These are phyloP conservation scores for Tillandsia leiboldiana DNA, from an alignment of 176 grass and related monocot species.

Conservation along the genomic window DNA sequence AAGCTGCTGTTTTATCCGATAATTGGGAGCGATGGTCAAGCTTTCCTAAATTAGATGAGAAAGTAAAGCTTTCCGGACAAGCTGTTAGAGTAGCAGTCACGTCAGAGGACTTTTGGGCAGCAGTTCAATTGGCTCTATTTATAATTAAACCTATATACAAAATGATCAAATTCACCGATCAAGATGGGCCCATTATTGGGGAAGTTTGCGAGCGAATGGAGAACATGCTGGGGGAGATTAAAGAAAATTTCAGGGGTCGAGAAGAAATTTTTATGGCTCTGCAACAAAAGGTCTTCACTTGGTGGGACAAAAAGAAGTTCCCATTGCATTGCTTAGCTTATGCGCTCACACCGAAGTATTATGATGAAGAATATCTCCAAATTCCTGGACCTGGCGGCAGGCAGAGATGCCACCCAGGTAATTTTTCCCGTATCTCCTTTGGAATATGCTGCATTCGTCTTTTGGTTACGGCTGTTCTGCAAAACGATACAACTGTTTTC, in stretches of 20 bases:
- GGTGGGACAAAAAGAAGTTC: constrained; percentile 21
- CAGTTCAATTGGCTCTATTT: constrained; percentile 21
- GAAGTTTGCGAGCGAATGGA: constrained; percentile 28
- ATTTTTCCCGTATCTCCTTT: not conserved
- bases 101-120: constrained; percentile 22
- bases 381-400: constrained; percentile 14
- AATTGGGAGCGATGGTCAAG: constrained; percentile 19
- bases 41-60: constrained; percentile 20
- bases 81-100: constrained; percentile 17
- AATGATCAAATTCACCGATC: constrained; percentile 23
- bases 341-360: constrained; percentile 27
- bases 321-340: constrained; percentile 22
- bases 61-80: constrained; percentile 9
- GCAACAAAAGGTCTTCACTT: constrained; percentile 5
- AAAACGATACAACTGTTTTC: too few relatives aligned
- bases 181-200: constrained; percentile 25
- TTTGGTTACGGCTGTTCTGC: too few relatives aligned
- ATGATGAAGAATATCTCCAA: constrained; percentile 30
- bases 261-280: constrained; percentile 16
- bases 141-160: constrained; percentile 26
- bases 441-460: not conserved
- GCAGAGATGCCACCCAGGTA: constrained; percentile 25
- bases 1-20: constrained; percentile 21
- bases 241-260: constrained; percentile 17
- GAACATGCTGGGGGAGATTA: constrained; percentile 27